Percentiles rank a stretch among this genome's conserved stretches.
Conservation (phyloP, 805 yeast species). For the Sugiyamaella floridensis region DNA sequence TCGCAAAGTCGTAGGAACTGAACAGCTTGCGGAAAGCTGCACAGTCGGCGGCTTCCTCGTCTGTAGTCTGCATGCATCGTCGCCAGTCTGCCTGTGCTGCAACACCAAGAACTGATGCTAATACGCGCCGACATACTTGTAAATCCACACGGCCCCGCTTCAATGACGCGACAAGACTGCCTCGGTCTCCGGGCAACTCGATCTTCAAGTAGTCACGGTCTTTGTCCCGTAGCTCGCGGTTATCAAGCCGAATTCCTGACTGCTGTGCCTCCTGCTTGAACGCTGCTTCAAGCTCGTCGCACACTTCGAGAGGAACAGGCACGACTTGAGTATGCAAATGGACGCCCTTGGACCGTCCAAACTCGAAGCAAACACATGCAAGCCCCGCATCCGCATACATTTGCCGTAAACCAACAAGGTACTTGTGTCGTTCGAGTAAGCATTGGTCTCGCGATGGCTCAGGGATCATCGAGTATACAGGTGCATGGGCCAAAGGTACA, state of each 20-base stretch:
- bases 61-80: conserved; percentile 56
- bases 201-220: conserved; percentile 28
- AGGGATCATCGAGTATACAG: conserved; percentile 35
- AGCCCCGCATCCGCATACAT: conserved; percentile 42
- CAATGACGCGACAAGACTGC: conserved; percentile 12
- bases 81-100: conserved; percentile 68
- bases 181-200: conserved; percentile 15
- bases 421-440: conserved; percentile 40
- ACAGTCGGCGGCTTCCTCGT: conserved; percentile 60
- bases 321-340: conserved; percentile 75
- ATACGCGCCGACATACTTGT: conserved; percentile 76
- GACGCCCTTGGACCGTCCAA: conserved; percentile 55
- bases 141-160: conserved; percentile 46
- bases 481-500: conserved; percentile 68
- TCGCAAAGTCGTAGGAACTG: conserved; percentile 46
- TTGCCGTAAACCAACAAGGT: conserved; percentile 41
- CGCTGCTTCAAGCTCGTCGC: conserved; percentile 15
- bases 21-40: conserved; percentile 53
- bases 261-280: conserved; percentile 7
- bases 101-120: conserved; percentile 52
- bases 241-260: conserved; percentile 5
- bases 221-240: conserved; percentile 8
- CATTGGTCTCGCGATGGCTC: conserved; percentile 28
- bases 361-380: conserved; percentile 60
- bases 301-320: conserved; percentile 50